Base-by-base conservation (phyloP, 106 monocot genomes). In the Apostasia ramifera region DNA sequence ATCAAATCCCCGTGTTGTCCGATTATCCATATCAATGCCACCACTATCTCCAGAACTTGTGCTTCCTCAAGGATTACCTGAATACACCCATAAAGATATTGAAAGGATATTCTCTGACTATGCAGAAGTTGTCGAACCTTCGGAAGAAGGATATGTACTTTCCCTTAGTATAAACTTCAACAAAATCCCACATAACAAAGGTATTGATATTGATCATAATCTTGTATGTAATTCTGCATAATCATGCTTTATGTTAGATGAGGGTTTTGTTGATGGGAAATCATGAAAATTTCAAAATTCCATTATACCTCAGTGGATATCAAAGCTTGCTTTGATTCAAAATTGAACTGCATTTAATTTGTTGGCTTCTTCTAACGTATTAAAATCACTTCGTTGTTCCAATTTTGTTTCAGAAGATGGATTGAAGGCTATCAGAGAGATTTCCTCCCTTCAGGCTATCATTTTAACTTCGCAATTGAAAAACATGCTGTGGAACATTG, bases 1-100 rank as follows among this genome's bases (percentile, higher is more conserved):
- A 68, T 75, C 67, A 45, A 63, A 82, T 74, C 74, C 74, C 6
- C 63, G 73, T 58, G 70, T 66, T 45, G 58, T 82, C 43, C 78
- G 75, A 73, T 72, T 91, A 70, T 91, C 91, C 42, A 76, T 88
- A 70, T 91, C 66, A 39, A 85, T 58, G 54, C 85, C 84, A 61
- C 59, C 72, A 66, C 53, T 81, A 39, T 84, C 68, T 37, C 51
- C 70, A 63, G 78, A 82, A 46, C 63, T 55, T 59, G 12, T 68
- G 38, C 59, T 54, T 59, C 65, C 75, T n/a, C 57, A 70, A 48
- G 50, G 78, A 49, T 67, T 82, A 58, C 78, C 81, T 67, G 66
- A 84, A 46, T 57, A 47, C 15, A 80, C 73, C 47, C 41, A 82
- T 65, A 63, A 67, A 47, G 78, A 82, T 60, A 78, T 88, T 13